Evolutionary conservation across 805 yeast genomes (phyloP).

Genomic region (Ogataea trehaloabstinens): DNA sequence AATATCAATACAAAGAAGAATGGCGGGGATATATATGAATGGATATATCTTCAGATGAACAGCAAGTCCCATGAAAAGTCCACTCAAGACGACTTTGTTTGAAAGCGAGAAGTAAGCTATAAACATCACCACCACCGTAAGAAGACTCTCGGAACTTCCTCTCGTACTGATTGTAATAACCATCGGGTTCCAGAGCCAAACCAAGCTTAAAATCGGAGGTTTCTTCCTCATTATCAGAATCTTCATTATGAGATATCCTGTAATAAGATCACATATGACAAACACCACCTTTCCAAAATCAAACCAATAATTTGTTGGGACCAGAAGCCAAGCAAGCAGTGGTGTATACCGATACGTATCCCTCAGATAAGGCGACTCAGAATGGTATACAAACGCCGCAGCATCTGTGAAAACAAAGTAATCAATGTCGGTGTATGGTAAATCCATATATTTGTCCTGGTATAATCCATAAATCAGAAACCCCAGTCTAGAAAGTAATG

Average conservation of each 20-base stretch:
- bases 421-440: conserved; percentile 92
- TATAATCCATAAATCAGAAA: conserved; percentile 79
- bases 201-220: conserved; percentile 16
- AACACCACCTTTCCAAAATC: conserved; percentile 81
- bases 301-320: conserved; percentile 62
- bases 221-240: conserved; percentile 29
- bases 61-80: conserved; percentile 65
- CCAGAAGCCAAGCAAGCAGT: conserved; percentile 74
- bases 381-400: conserved; percentile 58
- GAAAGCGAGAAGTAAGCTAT: conserved; percentile 47
- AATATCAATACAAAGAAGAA: conserved; percentile 39
- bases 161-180: conserved; percentile 89
- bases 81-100: conserved; percentile 34
- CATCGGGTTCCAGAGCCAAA: conserved; percentile 95
- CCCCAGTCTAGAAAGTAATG: conserved; percentile 46
- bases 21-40: conserved; percentile 77
- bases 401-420: conserved; percentile 95
- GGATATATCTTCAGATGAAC: conserved; percentile 94
- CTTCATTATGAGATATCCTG: conserved; percentile 63
- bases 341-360: conserved; percentile 96
- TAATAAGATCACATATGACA: conserved; percentile 71
- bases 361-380: conserved; percentile 70
- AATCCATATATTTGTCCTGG: conserved; percentile 77
- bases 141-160: conserved; percentile 88
- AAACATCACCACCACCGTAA: conserved; percentile 72